Evolutionary conservation across 78 protist genomes (phyloP), one percentile per base, ranked within the genome.

Genomic region (Anaeramoeba ignava): DNA sequence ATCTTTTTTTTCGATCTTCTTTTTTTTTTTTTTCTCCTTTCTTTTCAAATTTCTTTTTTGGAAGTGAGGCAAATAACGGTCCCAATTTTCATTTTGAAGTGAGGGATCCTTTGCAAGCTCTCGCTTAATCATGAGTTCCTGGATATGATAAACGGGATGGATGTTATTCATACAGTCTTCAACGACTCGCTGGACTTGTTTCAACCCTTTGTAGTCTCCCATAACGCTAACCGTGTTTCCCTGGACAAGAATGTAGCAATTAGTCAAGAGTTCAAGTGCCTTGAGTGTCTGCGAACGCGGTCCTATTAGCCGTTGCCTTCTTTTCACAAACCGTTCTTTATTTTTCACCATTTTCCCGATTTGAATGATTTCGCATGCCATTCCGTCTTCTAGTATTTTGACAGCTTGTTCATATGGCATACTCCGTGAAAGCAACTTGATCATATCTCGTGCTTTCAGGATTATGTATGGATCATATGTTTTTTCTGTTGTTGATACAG

Each of bases 401-500:
- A 40, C 40, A 0, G 89, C 95, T 81, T 89, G 94, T 33, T 82
- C 83, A 39, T 91, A 73, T 23, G 98, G 95, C 1, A 97, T 98
- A 36, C 91, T 68, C 0, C 99, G 83, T 34, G 97, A 90, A 1
- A 97, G 82, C 36, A 95, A 82, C 85, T 93, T 93, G 83, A 95
- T 88, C 41, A 96, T 42, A 78, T 97, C 99, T 33, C 95, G 82
- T 12, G 91, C 96, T 85, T 95, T 94, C 82, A 98, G 33, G 83
- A 98, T 96, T 17, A 92, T 87, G 91, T 84, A 97, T 3, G 99
- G 99, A 82, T 98, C 99, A 89, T 86, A 96, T 36, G 98, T 94
- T 87, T 93, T 92, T 2, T 92, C 39, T 0, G 99, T 97, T 0
- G 99, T 97, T 3, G 67, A 38, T 0, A 96, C 97, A n/a, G 94